phyloP scores from a whole-genome alignment of 129 eudicot species.

The Rutidosis leptorrhynchoides region DNA sequence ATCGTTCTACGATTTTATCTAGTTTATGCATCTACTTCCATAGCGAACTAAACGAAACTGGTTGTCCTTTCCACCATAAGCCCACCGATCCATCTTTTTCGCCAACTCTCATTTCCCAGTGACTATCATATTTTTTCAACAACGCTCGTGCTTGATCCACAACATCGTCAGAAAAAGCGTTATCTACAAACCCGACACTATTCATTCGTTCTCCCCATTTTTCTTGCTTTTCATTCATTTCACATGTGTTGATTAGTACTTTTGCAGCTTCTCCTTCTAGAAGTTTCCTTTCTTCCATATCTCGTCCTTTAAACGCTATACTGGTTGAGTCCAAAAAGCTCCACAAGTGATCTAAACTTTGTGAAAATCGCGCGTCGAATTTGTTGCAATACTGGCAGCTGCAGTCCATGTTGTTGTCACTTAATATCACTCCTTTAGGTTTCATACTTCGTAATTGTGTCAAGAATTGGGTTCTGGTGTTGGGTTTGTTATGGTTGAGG shows the following conservation, averaged over 20 bases:
- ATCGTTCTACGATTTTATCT: constrained; percentile 12
- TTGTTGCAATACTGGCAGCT: constrained; percentile 53
- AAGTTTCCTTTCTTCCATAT: constrained; percentile 71
- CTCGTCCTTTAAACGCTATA: constrained; percentile 74
- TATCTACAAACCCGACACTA: constrained; percentile 46
- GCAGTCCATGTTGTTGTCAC: constrained; percentile 66
- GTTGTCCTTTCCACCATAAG: constrained; percentile 75
- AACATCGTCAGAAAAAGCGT: constrained; percentile 54
- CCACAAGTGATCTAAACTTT: constrained; percentile 60
- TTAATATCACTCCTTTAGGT: constrained; percentile 63
- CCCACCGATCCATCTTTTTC: constrained; percentile 58
- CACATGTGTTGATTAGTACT: constrained; percentile 49
- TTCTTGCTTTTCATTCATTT: constrained; percentile 72
- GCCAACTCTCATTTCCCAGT: constrained; percentile 73
- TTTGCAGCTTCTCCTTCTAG: constrained; percentile 80
- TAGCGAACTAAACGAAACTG: constrained; percentile 72
- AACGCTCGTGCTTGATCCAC: constrained; percentile 68
- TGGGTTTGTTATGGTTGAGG: constrained; percentile 52
- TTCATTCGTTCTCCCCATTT: constrained; percentile 83
- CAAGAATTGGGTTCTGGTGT: constrained; percentile 62
- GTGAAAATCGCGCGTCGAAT: constrained; percentile 53
- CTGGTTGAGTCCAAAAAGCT: constrained; percentile 80
- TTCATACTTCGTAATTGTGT: constrained; percentile 47
- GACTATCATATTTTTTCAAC: constrained; percentile 71
- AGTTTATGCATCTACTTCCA: constrained; percentile 50